These are phyloP conservation scores for Verticillium klebahnii DNA, from an alignment of 2,329 filamentous ascomycete species.

Conservation along the genomic window DNA sequence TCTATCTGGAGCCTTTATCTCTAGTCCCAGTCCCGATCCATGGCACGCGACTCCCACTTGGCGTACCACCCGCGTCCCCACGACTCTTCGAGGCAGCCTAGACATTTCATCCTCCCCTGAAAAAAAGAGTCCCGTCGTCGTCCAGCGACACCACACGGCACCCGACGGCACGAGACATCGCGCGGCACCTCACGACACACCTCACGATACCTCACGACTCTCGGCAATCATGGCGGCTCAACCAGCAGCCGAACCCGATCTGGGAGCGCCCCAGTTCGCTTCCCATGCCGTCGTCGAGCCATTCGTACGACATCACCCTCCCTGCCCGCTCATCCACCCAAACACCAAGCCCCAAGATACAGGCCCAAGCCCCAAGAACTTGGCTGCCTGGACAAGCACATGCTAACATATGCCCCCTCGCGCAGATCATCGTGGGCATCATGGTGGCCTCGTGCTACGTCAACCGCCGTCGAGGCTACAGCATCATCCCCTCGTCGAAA, in stretches of 20 bases:
- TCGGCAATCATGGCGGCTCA: not conserved
- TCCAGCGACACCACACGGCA: not conserved
- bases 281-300: slow-evolving; percentile 19
- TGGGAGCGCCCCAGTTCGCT: slow-evolving; percentile 22
- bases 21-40: not conserved
- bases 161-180: not conserved
- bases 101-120: not conserved
- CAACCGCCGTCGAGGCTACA: slow-evolving; percentile 20
- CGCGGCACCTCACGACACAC: not conserved
- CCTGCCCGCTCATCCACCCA: not conserved
- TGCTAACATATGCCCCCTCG: not conserved
- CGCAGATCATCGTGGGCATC: slow-evolving; percentile 20
- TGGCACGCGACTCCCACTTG: not conserved
- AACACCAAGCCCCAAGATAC: not conserved
- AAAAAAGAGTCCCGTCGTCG: not conserved
- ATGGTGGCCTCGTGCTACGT: slow-evolving; percentile 23
- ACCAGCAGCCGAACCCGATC: slow-evolving; percentile 11
- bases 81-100: not conserved
- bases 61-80: not conserved
- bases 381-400: not conserved
- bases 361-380: not conserved
- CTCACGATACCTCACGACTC: not conserved
- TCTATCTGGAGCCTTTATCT: not conserved
- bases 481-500: slow-evolving; percentile 12
- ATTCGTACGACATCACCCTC: slow-evolving; percentile 15